A percentile compares a stretch with the other conserved stretches of the same genome.
phyloP scores from a whole-genome alignment of 768 basidiomycete genomes.

The Paxillus rubicundulus region DNA sequence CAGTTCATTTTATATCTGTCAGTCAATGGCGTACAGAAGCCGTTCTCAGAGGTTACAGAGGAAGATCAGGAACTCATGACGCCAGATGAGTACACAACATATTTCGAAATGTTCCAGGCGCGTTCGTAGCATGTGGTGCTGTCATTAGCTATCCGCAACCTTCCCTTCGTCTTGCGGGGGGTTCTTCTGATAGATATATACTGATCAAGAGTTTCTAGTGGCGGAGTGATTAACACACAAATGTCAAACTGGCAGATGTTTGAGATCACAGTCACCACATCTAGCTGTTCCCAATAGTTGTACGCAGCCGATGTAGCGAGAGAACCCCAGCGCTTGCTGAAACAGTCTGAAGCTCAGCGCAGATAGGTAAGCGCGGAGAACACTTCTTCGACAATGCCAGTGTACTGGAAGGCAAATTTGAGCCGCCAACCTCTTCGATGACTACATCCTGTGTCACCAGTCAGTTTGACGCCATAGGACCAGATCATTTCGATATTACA shows the following conservation, averaged over 20 bases:
- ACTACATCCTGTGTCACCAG: neutral
- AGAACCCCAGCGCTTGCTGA: too few species aligned
- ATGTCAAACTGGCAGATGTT: too few species aligned
- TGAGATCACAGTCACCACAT: too few species aligned
- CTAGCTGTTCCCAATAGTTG: neutral
- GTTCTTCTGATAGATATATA: conserved; percentile 16
- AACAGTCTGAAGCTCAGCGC: neutral
- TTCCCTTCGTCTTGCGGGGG: too few species aligned
- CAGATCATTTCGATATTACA: conserved; percentile 18
- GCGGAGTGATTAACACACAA: neutral
- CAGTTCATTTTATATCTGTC: conserved; percentile 1
- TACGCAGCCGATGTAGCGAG: too few species aligned
- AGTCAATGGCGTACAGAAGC: conserved; percentile 77
- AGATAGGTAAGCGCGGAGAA: too few species aligned
- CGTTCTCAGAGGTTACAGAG: conserved; percentile 81
- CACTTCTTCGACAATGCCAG: neutral
- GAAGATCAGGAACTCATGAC: conserved; percentile 93
- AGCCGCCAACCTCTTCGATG: neutral
- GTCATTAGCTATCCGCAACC: too few species aligned
- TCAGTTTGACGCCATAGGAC: too few species aligned
- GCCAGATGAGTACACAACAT: conserved; percentile 85
- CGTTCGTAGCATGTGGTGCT: conserved; percentile 22
- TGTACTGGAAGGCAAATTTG: neutral
- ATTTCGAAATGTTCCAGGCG: conserved; percentile 66
- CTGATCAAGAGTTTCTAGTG: neutral